A percentile compares a stretch with the other conserved stretches of the same genome.
Evolutionary conservation across 768 basidiomycete species (phyloP).

Genomic region (Ephemerocybe angulata): DNA sequence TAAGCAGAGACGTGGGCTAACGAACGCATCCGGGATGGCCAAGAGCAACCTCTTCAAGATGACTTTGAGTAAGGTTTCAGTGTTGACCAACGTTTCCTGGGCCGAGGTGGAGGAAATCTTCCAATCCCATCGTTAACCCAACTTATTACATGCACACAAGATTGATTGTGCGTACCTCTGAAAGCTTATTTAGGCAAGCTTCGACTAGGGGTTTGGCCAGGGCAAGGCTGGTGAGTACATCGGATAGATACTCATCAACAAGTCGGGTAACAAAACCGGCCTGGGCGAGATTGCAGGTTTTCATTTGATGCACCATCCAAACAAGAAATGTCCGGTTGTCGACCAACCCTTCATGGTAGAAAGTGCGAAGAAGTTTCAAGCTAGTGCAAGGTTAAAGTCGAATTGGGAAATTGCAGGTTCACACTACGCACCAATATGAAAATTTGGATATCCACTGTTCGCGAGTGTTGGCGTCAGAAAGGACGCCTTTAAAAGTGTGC

Average conservation of each 20-base stretch:
- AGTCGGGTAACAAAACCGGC: conserved; percentile 70
- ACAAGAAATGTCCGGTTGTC: conserved; percentile 72
- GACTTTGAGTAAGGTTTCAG: conserved; percentile 50
- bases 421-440: conserved; percentile 58
- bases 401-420: background rate
- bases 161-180: conserved; percentile 45
- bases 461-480: conserved; percentile 66
- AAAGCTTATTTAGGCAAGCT: conserved; percentile 62
- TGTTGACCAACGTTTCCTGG: conserved; percentile 51
- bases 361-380: conserved; percentile 65
- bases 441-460: conserved; percentile 79
- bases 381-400: conserved; percentile 31
- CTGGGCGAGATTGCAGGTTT: conserved; percentile 77
- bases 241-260: conserved; percentile 77
- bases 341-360: conserved; percentile 78
- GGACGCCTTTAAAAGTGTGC: conserved; percentile 77
- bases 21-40: conserved; percentile 68
- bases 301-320: conserved; percentile 79
- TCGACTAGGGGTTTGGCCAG: conserved; percentile 68
- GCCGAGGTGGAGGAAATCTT: conserved; percentile 56
- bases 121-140: background rate
- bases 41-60: conserved; percentile 70
- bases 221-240: conserved; percentile 62
- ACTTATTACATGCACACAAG: background rate
- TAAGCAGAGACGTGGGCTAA: conserved; percentile 70